Base-by-base conservation (phyloP, 192 early-diverging fungal species). In the Chytriomyces sp. region DNA sequence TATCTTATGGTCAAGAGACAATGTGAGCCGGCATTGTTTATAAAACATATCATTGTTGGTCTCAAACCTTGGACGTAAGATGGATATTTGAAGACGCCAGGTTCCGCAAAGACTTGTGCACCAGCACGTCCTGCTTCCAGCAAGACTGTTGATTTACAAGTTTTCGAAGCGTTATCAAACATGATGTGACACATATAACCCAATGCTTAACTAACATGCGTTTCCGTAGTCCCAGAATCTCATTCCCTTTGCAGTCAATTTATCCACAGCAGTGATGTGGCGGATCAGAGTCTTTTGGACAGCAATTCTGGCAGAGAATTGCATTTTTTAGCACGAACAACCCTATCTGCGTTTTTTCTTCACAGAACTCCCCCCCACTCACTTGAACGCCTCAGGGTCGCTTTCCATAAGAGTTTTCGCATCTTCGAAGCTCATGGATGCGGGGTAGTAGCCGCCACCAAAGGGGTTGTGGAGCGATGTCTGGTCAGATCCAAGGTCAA, bases 381-480 rank as follows among this genome's bases (percentile, higher is more conserved):
- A 23, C 70, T 77, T 77, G 76, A 77, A 77, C 20, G 44, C 68
- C 6, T 28, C 76, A 44, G 76, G 76, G 60, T 77, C 49, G n/a
- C 68, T 26, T 44, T 62, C 65, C 65, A 77, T 77, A 66, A 77
- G 49, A 20, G 50, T 50, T 67, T 77, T 67, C 23, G 76, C 76
- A 8, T 68, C 76, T 10, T 16, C 57, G 50, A 77, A 77, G 20
- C 43, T 9, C 10, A 77, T 43, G n/a, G 16, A 7, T 7, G 67
- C 76, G 5, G 76, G 76, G 61, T 77, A 77, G 61, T 77, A 77
- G 23, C 76, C 76, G 8, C 76, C 76, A 18, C 68, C 67, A 45
- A 77, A 77, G n/a, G 76, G 76, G 60, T 77, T 77, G 76, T 77
- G 76, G 45, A 77, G 67, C 26, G 76, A 77, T 3, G 76, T 77